A percentile compares a stretch with the other conserved stretches of the same genome.
These are phyloP conservation scores for Neovahlkampfia damariscottae DNA, from an alignment of 78 protist species.

Conservation along the genomic window DNA sequence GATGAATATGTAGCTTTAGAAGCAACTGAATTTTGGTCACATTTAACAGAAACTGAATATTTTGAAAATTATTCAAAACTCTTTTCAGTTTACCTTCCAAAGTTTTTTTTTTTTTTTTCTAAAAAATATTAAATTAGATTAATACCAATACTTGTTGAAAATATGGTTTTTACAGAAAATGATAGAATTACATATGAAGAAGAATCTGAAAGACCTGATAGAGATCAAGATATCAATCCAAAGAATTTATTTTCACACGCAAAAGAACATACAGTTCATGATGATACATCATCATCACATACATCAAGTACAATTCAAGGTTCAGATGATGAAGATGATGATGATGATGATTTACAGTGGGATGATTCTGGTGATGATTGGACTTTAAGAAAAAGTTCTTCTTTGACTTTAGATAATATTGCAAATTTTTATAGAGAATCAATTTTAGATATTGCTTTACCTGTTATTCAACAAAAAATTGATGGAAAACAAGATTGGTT, in stretches of 20 bases:
- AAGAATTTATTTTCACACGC: not conserved
- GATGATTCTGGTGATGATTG: not conserved
- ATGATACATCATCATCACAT: not conserved
- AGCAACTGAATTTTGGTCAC: not conserved
- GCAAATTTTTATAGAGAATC: not conserved
- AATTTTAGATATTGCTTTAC: not conserved
- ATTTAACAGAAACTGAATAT: not conserved
- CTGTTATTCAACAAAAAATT: not conserved
- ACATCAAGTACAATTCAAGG: not conserved
- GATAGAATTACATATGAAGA: not conserved
- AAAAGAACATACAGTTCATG: not conserved
- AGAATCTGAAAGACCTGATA: not conserved
- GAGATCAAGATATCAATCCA: not conserved
- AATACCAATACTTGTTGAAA: not conserved
- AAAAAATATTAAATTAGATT: not conserved
- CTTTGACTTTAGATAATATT: not conserved
- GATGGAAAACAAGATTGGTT: not conserved
- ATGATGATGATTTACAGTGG: constrained; percentile 11
- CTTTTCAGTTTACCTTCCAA: too few species aligned
- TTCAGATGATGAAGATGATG: not conserved
- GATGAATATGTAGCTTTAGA: not conserved
- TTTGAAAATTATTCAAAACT: not conserved
- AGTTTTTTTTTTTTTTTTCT: too few species aligned
- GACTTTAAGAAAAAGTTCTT: not conserved
- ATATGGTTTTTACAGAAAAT: not conserved